Evolutionary conservation across 805 yeast species (phyloP).

Genomic region (Pichia manshurica): DNA sequence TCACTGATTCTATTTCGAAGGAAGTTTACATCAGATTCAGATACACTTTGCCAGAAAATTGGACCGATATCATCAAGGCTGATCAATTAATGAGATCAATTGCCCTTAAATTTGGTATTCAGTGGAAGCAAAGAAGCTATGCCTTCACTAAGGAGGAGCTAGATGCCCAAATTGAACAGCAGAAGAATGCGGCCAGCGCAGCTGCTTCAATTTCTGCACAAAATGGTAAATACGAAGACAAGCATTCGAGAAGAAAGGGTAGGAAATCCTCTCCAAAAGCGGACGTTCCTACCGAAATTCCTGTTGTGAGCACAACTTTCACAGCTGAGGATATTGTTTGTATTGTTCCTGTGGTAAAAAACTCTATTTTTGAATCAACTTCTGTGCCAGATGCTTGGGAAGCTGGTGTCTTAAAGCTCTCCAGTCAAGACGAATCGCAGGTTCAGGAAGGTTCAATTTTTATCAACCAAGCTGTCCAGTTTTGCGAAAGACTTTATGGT

Average conservation of each 20-base stretch:
- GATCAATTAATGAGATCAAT: conserved; percentile 57
- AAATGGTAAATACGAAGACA: conserved; percentile 15
- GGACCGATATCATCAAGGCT: conserved; percentile 37
- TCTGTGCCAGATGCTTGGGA: conserved; percentile 73
- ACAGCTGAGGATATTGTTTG: conserved; percentile 57
- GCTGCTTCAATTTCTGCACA: conserved; percentile 15
- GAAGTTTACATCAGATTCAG: conserved; percentile 64
- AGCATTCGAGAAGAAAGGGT: conserved; percentile 33
- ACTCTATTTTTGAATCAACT: conserved; percentile 57
- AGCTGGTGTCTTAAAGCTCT: conserved; percentile 41
- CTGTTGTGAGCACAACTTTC: conserved; percentile 38
- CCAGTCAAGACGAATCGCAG: conserved; percentile 25
- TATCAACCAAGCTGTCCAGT: conserved; percentile 61
- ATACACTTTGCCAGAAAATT: conserved; percentile 44
- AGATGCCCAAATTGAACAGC: conserved; percentile 25
- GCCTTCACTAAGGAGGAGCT: conserved; percentile 41
- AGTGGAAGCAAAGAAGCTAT: conserved; percentile 58
- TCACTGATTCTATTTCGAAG: conserved; percentile 39
- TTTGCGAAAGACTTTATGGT: conserved; percentile 83
- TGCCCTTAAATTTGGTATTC: conserved; percentile 78
- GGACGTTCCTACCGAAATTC: conserved; percentile 13
- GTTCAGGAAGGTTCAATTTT: conserved; percentile 57
- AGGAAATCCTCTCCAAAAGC: conserved; percentile 17
- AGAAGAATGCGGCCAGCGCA: conserved; percentile 17
- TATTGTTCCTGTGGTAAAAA: conserved; percentile 72